A percentile compares a stretch with the other conserved stretches of the same genome.
Evolutionary conservation across 2,329 filamentous ascomycete species (phyloP).

Genomic region (Fusarium sp.): DNA sequence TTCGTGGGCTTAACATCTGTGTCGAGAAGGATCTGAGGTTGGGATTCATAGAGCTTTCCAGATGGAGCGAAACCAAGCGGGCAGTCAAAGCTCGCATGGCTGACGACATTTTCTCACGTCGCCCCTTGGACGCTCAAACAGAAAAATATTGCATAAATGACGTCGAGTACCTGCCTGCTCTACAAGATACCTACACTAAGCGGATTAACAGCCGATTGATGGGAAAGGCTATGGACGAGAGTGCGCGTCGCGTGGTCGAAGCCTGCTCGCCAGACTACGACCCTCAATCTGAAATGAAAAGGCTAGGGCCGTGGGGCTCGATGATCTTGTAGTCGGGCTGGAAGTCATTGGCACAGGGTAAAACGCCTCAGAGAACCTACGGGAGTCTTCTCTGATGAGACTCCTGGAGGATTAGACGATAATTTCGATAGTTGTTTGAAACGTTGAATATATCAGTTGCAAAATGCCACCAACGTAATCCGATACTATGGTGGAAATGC

Average conservation of each 20-base stretch:
- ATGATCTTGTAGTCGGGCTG: no score
- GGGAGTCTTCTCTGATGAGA: no score
- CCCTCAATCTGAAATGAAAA: not conserved
- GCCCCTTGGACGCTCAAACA: not conserved
- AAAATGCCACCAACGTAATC: no score
- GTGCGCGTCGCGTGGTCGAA: not conserved
- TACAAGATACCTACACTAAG: not conserved
- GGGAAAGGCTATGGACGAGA: not conserved
- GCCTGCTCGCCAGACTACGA: not conserved
- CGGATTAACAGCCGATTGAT: not conserved
- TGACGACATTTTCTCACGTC: not conserved
- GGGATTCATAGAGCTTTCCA: not conserved
- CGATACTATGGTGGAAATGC: no score
- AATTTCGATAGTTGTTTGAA: no score
- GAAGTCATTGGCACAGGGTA: no score
- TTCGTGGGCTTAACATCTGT: not conserved
- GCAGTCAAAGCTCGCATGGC: not conserved
- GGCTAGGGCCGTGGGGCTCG: not conserved
- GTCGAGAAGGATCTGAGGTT: not conserved
- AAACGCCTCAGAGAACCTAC: no score
- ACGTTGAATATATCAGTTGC: no score
- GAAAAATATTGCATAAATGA: not conserved
- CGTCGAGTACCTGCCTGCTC: not conserved
- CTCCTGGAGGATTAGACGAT: no score
- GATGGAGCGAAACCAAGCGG: not conserved